A percentile compares a stretch with the other conserved stretches of the same genome.
Evolutionary conservation across 495 filamentous ascomycete species (phyloP).

Genomic region (Corynascus novoguineensis): DNA sequence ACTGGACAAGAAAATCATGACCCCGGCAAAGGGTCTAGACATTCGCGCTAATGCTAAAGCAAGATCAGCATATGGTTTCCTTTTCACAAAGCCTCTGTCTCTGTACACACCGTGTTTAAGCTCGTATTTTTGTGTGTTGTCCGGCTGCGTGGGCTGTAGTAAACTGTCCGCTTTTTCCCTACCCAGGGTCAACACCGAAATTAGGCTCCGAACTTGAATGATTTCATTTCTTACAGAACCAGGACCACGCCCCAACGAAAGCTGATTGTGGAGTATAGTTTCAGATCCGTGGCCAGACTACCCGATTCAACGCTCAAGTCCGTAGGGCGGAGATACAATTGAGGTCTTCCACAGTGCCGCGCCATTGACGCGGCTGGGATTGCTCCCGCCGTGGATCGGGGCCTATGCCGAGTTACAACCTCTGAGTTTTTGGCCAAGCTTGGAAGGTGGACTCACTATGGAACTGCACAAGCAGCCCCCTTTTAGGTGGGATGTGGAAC

Average conservation of each 20-base stretch:
- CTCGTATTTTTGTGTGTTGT: not conserved
- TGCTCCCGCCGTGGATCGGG: not conserved
- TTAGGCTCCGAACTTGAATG: not conserved
- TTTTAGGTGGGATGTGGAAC: not conserved
- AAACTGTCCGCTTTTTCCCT: not conserved
- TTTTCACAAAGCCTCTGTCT: not conserved
- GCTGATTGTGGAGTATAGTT: not conserved
- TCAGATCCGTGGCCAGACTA: not conserved
- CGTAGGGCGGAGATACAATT: not conserved
- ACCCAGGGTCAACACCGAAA: not conserved
- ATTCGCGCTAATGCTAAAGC: not conserved
- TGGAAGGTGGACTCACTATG: not conserved
- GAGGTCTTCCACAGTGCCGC: not conserved
- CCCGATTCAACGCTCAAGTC: not conserved
- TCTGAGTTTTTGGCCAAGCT: not conserved
- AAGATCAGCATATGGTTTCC: not conserved
- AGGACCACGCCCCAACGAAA: slow-evolving; percentile 4
- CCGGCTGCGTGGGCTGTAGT: not conserved
- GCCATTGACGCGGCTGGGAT: not conserved
- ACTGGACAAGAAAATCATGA: not conserved
- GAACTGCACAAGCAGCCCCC: not conserved
- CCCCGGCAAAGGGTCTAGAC: not conserved
- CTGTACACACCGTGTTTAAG: not conserved
- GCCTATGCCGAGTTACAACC: not conserved
- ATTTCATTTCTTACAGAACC: not conserved